phyloP scores from a whole-genome alignment of 2,329 filamentous ascomycete genomes.

The Periconia digitata region DNA sequence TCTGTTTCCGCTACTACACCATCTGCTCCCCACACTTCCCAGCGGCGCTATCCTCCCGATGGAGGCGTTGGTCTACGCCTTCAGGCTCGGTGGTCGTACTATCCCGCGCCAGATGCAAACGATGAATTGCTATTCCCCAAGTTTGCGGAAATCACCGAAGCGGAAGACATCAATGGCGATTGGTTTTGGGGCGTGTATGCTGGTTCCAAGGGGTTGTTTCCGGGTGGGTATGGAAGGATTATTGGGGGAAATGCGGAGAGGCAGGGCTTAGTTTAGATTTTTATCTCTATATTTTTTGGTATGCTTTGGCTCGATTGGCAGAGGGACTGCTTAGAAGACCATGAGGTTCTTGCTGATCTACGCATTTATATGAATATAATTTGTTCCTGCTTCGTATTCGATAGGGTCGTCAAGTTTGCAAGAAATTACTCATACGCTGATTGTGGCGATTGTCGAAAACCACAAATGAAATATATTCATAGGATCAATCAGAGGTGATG shows the following conservation, averaged over 20 bases:
- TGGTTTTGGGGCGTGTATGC: constrained; percentile 90
- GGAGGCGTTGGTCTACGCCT: constrained; percentile 69
- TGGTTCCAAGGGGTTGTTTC: constrained; percentile 77
- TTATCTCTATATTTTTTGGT: too few species aligned
- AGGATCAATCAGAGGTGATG: too few species aligned
- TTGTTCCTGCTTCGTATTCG: too few species aligned
- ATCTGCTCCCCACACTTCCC: background rate
- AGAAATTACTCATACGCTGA: too few species aligned
- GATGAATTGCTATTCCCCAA: constrained; percentile 86
- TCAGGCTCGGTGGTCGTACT: constrained; percentile 75
- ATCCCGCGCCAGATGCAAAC: constrained; percentile 62
- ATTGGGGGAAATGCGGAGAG: constrained; percentile 17
- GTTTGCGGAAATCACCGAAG: constrained; percentile 79
- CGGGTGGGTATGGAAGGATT: constrained; percentile 70
- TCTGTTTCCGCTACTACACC: constrained; percentile 5
- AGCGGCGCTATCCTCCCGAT: constrained; percentile 66
- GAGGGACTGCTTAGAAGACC: too few species aligned
- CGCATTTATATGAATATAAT: too few species aligned
- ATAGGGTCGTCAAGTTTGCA: too few species aligned
- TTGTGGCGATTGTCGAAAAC: too few species aligned
- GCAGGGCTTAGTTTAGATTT: constrained; percentile 6
- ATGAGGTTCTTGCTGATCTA: too few species aligned
- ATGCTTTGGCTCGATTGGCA: too few species aligned
- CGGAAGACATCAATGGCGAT: constrained; percentile 84
- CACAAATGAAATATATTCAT: too few species aligned